These are phyloP conservation scores for Kwoniella shandongensis DNA, from an alignment of 768 basidiomycete genomes.

Conservation along the genomic window DNA sequence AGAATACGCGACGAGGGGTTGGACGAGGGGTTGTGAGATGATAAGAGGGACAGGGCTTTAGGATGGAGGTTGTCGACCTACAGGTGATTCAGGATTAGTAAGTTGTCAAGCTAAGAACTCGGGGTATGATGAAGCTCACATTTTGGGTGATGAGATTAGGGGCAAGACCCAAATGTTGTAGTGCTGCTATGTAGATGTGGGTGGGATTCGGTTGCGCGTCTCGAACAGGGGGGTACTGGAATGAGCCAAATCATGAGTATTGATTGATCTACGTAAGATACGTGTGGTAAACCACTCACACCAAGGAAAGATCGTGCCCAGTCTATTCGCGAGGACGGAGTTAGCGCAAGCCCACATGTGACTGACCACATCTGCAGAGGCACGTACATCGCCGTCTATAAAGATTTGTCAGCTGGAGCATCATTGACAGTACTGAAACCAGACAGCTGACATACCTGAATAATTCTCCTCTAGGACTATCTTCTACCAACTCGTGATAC, in stretches of 20 bases:
- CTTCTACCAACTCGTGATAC: constrained; percentile 79
- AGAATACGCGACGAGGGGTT: constrained; percentile 60
- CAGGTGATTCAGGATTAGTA: constrained; percentile 1
- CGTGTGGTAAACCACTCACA: constrained; percentile 12
- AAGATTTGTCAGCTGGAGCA: constrained; percentile 4
- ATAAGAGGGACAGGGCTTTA: constrained; percentile 59
- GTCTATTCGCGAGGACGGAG: constrained; percentile 51
- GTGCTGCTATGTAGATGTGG: constrained; percentile 79
- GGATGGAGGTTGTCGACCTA: constrained; percentile 91
- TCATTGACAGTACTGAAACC: constrained; percentile 1
- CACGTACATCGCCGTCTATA: constrained; percentile 66
- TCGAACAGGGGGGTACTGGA: constrained; percentile 78
- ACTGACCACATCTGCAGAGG: background rate
- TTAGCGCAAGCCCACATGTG: background rate
- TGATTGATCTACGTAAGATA: too few species aligned
- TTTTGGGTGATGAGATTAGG: constrained; percentile 66
- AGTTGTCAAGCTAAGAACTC: too few species aligned
- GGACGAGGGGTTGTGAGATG: constrained; percentile 56
- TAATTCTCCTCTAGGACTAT: constrained; percentile 65
- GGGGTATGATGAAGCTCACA: constrained; percentile 26
- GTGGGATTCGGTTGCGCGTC: constrained; percentile 81
- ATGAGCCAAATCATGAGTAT: background rate
- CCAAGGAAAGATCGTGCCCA: constrained; percentile 60
- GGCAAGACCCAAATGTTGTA: constrained; percentile 68
- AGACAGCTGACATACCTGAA: constrained; percentile 67